Evolutionary conservation across 371 early-diverging fungal genomes (phyloP), one percentile per base, ranked within the genome.

Genomic region (Mortierella sp.): DNA sequence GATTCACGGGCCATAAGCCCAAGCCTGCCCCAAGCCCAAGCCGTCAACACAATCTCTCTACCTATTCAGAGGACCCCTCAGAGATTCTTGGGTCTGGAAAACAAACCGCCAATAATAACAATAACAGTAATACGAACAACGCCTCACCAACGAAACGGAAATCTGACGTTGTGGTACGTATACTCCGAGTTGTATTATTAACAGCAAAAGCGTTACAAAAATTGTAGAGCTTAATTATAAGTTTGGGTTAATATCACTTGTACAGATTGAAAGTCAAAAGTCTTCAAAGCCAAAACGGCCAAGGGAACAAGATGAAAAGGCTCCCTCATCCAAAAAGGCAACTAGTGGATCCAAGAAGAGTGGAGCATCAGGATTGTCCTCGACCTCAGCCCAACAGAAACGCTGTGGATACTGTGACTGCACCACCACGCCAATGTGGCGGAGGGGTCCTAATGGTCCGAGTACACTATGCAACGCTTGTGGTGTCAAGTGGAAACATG

Each of bases 391-490:
- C 1, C 62, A 35, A 6, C 75, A 66, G 28, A 76, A 76, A 43
- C 84, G 84, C n/a, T 90, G 90, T 54, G 87, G 86, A 40, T 89
- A 88, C 35, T 93, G 93, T 74, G 85, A 87, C 70, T 87, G 88
- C 57, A 86, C 88, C 20, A 86, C 89, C 45, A 93, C 93, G 10
- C 91, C 93, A 18, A 90, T 90, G 84, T 93, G 93, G 93, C 84
- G 93, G 62, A 86, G 93, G 51, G 93, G 93, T 22, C 93, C 92
- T 12, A 85, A 90, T 73, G 93, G 93, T 11, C 90, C 93, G 10
- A 85, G 89, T 39, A 91, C 91, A 0, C 73, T 93, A 3, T 93
- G 93, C 62, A 93, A 93, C 76, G 90, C 91, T 6, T 93, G 93
- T 66, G 93, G 93, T 20, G 64, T 91, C n/a, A 85, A 87, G 66